Evolutionary conservation across 257 asterid genomes (phyloP), one percentile per base, ranked within the genome.

Genomic region (Solanum medicagineum): DNA sequence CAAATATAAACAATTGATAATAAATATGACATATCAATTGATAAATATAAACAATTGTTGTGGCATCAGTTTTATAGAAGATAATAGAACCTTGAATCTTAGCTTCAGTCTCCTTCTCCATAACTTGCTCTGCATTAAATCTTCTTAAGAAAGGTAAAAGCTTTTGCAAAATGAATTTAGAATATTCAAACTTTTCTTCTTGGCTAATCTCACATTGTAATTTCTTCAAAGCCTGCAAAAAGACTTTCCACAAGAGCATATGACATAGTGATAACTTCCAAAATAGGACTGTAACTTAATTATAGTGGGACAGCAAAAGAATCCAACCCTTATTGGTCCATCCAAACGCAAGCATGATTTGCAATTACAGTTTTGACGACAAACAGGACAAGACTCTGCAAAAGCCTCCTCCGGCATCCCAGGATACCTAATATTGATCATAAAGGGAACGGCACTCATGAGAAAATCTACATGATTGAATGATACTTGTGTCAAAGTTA

Each of bases 301-400:
- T n/a, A 51, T 49, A 77, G 63, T 26, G 83, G 47, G 32, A 87
- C 85, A 54, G 49, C 57, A 4, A 45, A 53, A 29, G 80, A 83
- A 87, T 86, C 91, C 89, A 86, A 94, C 99, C 92, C 94, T 96
- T 70, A 70, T 83, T 17, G 92, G 89, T 49, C 90, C 91, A 42
- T 91, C 92, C 91, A 94, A 83, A 56, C 97, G 89, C 94, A 96
- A 85, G 90, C 99, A 96, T 29, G 89, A 66, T 93, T 96, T 96
- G 93, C 99, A 96, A 86, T 97, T 97, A 92, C 98, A 97, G 87
- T 92, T 95, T 17, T 85, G 81, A 75, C 85, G 79, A 91, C 99
- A 96, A 86, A 92, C 94, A 62, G 99, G 99, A 87, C 99, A 96
- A 84, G 90, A 90, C 87, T 93, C 87, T 55, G 88, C 96, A 84